phyloP scores from a whole-genome alignment of 2,329 filamentous ascomycete genomes.

The Calonectria fujianensis region DNA sequence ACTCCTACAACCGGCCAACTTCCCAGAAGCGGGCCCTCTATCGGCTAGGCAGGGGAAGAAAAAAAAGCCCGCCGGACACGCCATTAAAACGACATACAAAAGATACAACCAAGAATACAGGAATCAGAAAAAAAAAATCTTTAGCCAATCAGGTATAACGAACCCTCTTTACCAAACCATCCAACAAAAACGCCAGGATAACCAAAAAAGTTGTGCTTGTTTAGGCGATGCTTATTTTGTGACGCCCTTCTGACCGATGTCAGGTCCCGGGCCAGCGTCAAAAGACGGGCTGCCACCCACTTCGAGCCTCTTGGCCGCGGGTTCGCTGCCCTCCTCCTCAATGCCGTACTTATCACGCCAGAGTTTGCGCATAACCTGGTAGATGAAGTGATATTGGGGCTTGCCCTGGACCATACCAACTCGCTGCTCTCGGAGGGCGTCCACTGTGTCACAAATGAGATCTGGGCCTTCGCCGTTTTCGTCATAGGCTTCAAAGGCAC shows the following conservation, averaged over 20 bases:
- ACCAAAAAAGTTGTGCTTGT: conserved; percentile 6
- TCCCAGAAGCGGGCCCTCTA: conserved; percentile 43
- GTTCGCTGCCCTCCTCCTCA: conserved; percentile 64
- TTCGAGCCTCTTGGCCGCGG: conserved; percentile 72
- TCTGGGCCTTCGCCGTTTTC: conserved; percentile 68
- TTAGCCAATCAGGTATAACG: not conserved
- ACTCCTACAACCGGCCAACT: conserved; percentile 44
- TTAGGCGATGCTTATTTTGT: conserved; percentile 37
- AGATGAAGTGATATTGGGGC: conserved; percentile 89
- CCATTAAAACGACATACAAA: conserved; percentile 20
- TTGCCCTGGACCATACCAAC: conserved; percentile 97
- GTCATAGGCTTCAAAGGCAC: conserved; percentile 75
- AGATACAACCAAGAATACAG: conserved; percentile 35
- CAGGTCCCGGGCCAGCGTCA: conserved; percentile 48
- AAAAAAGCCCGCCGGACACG: not conserved
- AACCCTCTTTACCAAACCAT: conserved; percentile 14
- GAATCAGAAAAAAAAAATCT: conserved; percentile 33
- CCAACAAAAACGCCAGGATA: conserved; percentile 31
- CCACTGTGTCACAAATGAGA: conserved; percentile 86
- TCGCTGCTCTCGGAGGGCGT: conserved; percentile 87
- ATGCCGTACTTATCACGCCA: conserved; percentile 80
- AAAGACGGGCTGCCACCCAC: conserved; percentile 66
- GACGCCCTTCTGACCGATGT: conserved; percentile 37
- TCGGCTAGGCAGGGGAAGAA: conserved; percentile 27
- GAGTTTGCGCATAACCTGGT: conserved; percentile 86